Conservation (phyloP, 805 yeast species). For the Candida palmyrensis region DNA sequence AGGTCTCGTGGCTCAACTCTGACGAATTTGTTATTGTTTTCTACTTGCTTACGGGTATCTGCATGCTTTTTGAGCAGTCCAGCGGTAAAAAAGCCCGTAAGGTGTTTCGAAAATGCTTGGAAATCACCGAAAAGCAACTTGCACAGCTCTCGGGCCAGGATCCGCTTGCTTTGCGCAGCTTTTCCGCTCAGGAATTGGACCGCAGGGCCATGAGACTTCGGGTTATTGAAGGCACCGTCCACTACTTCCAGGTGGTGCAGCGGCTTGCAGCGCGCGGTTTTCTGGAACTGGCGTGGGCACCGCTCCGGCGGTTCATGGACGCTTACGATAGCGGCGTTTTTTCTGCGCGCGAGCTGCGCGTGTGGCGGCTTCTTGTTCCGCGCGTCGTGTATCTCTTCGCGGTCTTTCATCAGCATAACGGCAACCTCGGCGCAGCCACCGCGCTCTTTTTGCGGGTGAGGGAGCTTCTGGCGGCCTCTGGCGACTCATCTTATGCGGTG, state of each 20-base stretch:
- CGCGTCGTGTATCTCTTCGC: conserved; percentile 34
- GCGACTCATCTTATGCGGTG: too few relatives aligned
- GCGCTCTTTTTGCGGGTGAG: too few relatives aligned
- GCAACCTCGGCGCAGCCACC: too few relatives aligned
- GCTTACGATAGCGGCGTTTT: conserved; percentile 31
- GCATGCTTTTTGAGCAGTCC: conserved; percentile 30
- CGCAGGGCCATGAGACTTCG: conserved; percentile 20
- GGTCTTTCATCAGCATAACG: conserved; percentile 30
- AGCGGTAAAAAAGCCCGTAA: conserved; percentile 30
- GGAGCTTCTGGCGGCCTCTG: too few relatives aligned
- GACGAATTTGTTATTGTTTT: conserved; percentile 38
- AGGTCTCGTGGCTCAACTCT: conserved; percentile 37
- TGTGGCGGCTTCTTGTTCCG: conserved; percentile 32
- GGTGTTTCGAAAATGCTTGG: conserved; percentile 32
- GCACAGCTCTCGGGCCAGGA: conserved; percentile 6
- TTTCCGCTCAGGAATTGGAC: conserved; percentile 17
- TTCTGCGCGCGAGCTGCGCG: conserved; percentile 33
- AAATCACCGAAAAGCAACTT: conserved; percentile 23
- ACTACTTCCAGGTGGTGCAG: conserved; percentile 33
- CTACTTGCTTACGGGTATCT: conserved; percentile 39
- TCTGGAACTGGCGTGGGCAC: conserved; percentile 11
- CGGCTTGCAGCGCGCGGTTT: conserved; percentile 26
- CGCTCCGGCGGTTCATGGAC: conserved; percentile 27
- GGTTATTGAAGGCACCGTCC: conserved; percentile 22
- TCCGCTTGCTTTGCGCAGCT: conserved; percentile 5